These are phyloP conservation scores for Canavalia ensiformis DNA, from an alignment of 306 rosid species.

Conservation along the genomic window DNA sequence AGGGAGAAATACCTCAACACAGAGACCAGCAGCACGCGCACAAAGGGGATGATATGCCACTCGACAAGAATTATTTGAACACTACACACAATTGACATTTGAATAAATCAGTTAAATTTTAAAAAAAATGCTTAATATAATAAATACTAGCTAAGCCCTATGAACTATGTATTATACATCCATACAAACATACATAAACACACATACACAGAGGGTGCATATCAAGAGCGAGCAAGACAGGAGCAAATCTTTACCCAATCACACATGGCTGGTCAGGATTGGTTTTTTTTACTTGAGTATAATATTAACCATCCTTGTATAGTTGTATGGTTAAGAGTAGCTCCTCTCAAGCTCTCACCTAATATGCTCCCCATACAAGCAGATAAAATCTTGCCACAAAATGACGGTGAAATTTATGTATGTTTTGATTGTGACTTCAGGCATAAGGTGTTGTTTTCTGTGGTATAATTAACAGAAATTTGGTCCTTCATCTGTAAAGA, in stretches of 20 bases:
- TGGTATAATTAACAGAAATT: slow-evolving; percentile 5
- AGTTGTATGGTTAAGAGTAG: not conserved
- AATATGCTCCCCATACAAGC: not conserved
- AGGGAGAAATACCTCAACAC: slow-evolving; percentile 83
- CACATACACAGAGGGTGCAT: not conserved
- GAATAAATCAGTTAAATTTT: not conserved
- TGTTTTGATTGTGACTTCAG: slow-evolving; percentile 20
- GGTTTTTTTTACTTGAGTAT: not conserved
- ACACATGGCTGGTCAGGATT: slow-evolving; percentile 1
- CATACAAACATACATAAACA: not conserved
- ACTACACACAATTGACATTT: slow-evolving; percentile 61
- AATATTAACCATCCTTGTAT: too few species aligned
- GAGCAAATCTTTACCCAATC: slow-evolving; percentile 27
- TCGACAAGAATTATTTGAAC: slow-evolving; percentile 93
- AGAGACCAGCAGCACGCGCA: slow-evolving; percentile 99
- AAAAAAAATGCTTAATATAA: slow-evolving; percentile 16
- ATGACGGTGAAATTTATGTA: not conserved
- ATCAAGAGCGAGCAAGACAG: not conserved
- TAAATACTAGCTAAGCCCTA: slow-evolving; percentile 36
- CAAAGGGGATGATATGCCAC: slow-evolving; percentile 98
- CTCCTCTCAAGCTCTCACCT: not conserved
- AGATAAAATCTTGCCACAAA: slow-evolving; percentile 3
- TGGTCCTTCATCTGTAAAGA: slow-evolving; percentile 9
- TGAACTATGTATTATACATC: not conserved
- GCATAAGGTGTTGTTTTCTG: slow-evolving; percentile 10